Conservation (phyloP, 2,329 filamentous ascomycete species). For the Pseudogymnoascus sp. region DNA sequence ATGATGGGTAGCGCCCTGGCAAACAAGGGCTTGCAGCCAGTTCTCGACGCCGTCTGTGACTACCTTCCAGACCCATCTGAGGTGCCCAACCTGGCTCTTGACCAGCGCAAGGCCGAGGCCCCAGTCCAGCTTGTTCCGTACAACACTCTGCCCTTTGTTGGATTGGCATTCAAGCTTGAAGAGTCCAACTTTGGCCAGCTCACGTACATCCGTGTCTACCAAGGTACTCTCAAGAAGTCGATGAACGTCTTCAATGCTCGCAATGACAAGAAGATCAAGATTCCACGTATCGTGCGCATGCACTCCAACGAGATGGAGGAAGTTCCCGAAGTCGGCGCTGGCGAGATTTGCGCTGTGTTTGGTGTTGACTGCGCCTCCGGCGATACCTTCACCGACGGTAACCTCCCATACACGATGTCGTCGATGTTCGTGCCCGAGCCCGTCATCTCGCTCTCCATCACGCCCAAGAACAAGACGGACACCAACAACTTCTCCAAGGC, state of each 20-base stretch:
- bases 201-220: conserved; percentile 97
- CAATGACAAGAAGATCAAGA: conserved; percentile 90
- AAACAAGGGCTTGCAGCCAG: conserved; percentile 90
- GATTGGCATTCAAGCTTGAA: conserved; percentile 96
- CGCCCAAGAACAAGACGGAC: conserved; percentile 88
- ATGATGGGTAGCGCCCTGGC: conserved; percentile 94
- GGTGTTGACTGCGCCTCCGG: conserved; percentile 96
- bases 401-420: conserved; percentile 87
- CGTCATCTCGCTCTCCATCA: conserved; percentile 96
- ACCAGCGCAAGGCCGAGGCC: conserved; percentile 69
- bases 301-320: conserved; percentile 99
- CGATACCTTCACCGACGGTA: conserved; percentile 94
- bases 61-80: conserved; percentile 89
- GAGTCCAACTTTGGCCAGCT: conserved; percentile 98
- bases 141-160: conserved; percentile 87
- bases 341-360: conserved; percentile 97
- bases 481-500: conserved; percentile 94
- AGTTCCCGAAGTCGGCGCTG: conserved; percentile 81
- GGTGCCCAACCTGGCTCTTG: conserved; percentile 81
- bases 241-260: conserved; percentile 88
- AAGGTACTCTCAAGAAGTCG: conserved; percentile 82
- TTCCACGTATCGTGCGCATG: conserved; percentile 97
- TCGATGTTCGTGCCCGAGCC: conserved; percentile 98
- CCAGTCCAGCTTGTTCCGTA: conserved; percentile 85
- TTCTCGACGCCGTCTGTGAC: conserved; percentile 94